Evolutionary conservation across 768 basidiomycete genomes (phyloP).

Genomic region (Boletus pseudo-olivaceus): DNA sequence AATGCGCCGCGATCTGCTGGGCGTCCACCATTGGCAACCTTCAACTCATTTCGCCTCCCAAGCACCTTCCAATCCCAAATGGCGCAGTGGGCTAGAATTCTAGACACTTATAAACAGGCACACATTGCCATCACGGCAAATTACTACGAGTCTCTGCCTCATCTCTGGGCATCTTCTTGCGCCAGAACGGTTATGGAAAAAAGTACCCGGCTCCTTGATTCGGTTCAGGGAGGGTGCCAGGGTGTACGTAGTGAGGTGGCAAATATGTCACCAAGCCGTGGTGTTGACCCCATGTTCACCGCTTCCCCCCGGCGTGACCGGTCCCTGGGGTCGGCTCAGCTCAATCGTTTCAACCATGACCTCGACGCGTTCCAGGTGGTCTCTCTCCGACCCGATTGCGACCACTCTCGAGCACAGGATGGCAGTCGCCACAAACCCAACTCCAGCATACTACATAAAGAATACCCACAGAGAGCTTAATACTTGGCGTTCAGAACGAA

Average conservation of each 20-base stretch:
- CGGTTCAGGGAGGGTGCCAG: slow-evolving; percentile 1
- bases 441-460: not conserved
- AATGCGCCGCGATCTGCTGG: not conserved
- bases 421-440: slow-evolving; percentile 3
- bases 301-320: not conserved
- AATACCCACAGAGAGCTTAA: not conserved
- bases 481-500: slow-evolving; percentile 3
- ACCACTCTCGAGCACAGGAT: not conserved
- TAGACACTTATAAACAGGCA: slow-evolving; percentile 13
- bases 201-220: slow-evolving; percentile 1
- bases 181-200: slow-evolving; percentile 17
- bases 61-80: slow-evolving; percentile 5
- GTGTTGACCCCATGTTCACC: not conserved
- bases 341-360: not conserved
- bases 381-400: not conserved
- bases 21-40: slow-evolving; percentile 2
- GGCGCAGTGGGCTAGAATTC: slow-evolving; percentile 8
- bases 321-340: not conserved
- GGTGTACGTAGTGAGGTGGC: slow-evolving; percentile 1
- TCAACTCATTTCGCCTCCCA: slow-evolving; percentile 24
- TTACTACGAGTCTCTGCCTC: slow-evolving; percentile 5
- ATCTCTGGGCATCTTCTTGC: slow-evolving; percentile 15
- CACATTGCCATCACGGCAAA: slow-evolving; percentile 12
- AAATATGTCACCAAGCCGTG: slow-evolving; percentile 8
- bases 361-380: not conserved